Percentiles rank a stretch among this genome's conserved stretches.
Conservation (phyloP, 202 grass and related monocot species). For the Setaria italica region DNA sequence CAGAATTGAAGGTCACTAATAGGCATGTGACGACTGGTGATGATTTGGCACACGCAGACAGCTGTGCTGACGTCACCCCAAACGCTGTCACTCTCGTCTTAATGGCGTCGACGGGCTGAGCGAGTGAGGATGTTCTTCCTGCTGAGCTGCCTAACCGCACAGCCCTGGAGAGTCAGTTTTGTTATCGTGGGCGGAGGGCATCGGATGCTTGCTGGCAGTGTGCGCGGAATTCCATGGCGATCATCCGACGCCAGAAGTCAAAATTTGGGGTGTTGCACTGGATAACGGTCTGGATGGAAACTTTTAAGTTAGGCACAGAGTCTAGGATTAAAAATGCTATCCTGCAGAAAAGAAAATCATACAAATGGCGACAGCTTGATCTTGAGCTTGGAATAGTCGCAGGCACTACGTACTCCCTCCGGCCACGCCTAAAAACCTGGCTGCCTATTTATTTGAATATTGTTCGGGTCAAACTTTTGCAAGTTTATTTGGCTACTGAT, state of each 20-base stretch:
- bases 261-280: not conserved
- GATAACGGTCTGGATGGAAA: slow-evolving; percentile 24
- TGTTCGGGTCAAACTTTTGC: not conserved
- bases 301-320: slow-evolving; percentile 16
- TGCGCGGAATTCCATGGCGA: slow-evolving; percentile 26
- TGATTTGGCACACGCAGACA: slow-evolving; percentile 3
- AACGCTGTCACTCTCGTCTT: slow-evolving; percentile 9
- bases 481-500: not conserved
- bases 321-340: not conserved
- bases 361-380: not conserved
- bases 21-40: not conserved
- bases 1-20: not conserved
- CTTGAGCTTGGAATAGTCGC: not conserved
- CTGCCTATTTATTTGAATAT: not conserved
- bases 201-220: slow-evolving; percentile 13
- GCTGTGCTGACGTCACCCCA: slow-evolving; percentile 34
- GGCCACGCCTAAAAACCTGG: not conserved
- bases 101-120: not conserved
- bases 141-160: slow-evolving; percentile 44
- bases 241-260: slow-evolving; percentile 35
- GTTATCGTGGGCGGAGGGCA: not conserved
- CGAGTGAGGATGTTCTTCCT: not conserved
- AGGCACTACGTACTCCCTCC: not conserved
- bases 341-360: not conserved
- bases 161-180: slow-evolving; percentile 12